Evolutionary conservation across 2,329 filamentous ascomycete species (phyloP).

Genomic region (Lecanicillium sp.): DNA sequence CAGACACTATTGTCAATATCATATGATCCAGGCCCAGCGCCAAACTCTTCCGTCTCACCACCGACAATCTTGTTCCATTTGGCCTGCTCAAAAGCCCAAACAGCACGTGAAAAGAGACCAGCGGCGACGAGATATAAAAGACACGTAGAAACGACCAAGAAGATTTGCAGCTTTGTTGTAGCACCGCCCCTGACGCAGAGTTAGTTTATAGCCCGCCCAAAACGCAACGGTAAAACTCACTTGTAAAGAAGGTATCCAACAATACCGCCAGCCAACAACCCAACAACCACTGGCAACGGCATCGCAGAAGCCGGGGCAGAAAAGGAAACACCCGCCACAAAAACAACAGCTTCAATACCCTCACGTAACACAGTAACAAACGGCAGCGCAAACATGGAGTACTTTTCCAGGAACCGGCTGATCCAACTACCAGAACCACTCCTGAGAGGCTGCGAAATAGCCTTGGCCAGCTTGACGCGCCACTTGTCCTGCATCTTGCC

Average conservation of each 20-base stretch:
- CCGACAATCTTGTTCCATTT: constrained; percentile 59
- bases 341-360: constrained; percentile 78
- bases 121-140: constrained; percentile 78
- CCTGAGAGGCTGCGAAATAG: constrained; percentile 46
- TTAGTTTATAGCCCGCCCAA: too few species aligned
- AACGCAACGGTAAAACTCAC: too few species aligned
- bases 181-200: constrained; percentile 35
- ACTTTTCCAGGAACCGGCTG: constrained; percentile 63
- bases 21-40: constrained; percentile 63
- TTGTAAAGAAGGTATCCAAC: constrained; percentile 73
- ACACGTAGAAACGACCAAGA: constrained; percentile 75
- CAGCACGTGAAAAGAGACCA: constrained; percentile 67
- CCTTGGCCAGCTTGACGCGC: constrained; percentile 70
- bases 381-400: constrained; percentile 78
- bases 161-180: constrained; percentile 50
- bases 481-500: constrained; percentile 82
- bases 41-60: constrained; percentile 42
- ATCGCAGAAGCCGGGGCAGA: constrained; percentile 67
- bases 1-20: constrained; percentile 71
- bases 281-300: constrained; percentile 67
- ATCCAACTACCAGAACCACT: constrained; percentile 39
- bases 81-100: constrained; percentile 68
- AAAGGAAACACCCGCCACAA: constrained; percentile 77
- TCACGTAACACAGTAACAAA: constrained; percentile 84
- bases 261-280: constrained; percentile 55